phyloP scores from a whole-genome alignment of 306 rosid species.

The Carpinus viminea region DNA sequence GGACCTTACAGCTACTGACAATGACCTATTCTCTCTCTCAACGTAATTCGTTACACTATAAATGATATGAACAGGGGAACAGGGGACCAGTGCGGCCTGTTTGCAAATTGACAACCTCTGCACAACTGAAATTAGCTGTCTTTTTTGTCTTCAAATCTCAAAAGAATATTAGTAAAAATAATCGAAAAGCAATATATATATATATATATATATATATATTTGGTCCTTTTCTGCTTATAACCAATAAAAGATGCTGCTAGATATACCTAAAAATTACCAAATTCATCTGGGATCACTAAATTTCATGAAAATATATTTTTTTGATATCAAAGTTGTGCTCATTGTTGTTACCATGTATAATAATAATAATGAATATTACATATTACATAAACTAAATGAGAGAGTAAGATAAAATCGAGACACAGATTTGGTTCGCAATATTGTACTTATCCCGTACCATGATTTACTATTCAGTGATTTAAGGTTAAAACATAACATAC shows the following conservation, averaged over 20 bases:
- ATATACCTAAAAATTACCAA: not conserved
- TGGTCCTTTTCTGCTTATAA: not conserved
- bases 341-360: no score
- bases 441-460: no score
- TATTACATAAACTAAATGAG: no score
- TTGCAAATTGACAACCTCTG: conserved; percentile 6
- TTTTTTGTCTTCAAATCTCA: not conserved
- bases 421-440: no score
- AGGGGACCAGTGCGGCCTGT: conserved; percentile 48
- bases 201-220: rapidly evolving
- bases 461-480: no score
- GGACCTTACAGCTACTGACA: conserved; percentile 79
- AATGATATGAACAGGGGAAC: conserved; percentile 36
- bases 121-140: not conserved
- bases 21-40: conserved; percentile 36
- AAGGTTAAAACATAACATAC: no score
- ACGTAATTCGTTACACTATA: conserved; percentile 17
- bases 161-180: not conserved
- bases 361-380: no score
- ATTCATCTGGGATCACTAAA: not conserved
- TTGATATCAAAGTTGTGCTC: no score
- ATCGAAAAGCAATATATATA: no score
- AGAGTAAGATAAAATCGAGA: no score
- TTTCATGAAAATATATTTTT: not conserved
- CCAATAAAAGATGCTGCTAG: not conserved